Evolutionary conservation across 306 rosid genomes (phyloP).

Genomic region (Malus sieversii): DNA sequence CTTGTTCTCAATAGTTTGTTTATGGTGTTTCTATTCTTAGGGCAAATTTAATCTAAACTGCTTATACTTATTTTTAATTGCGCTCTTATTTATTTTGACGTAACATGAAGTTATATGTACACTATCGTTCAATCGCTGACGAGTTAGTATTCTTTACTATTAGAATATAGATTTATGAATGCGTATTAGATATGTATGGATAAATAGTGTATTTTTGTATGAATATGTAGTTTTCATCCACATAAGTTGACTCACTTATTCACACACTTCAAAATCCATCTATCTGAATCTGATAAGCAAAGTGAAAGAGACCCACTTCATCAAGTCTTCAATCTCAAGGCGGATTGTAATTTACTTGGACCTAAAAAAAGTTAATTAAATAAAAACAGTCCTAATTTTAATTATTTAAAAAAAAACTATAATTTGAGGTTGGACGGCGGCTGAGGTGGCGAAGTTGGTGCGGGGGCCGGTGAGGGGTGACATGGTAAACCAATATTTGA

Average conservation of each 20-base stretch:
- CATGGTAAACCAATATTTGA: conserved; percentile 15
- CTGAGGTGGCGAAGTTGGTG: conserved; percentile 8
- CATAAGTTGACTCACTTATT: background rate
- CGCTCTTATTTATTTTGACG: background rate
- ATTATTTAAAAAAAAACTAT: background rate
- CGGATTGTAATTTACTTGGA: background rate
- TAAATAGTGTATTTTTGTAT: background rate
- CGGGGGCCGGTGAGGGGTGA: conserved; percentile 1
- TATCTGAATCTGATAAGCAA: conserved; percentile 10
- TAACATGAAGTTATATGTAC: too few relatives aligned
- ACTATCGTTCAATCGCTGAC: too few relatives aligned
- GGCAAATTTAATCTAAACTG: background rate
- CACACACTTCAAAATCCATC: background rate
- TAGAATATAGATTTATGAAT: too few relatives aligned
- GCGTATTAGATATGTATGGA: background rate
- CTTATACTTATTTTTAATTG: background rate
- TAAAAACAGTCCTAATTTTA: background rate
- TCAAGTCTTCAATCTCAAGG: background rate
- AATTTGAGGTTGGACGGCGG: background rate
- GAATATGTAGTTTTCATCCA: background rate
- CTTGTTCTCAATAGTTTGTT: background rate
- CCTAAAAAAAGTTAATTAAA: background rate
- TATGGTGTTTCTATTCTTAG: background rate
- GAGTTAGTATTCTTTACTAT: too few relatives aligned
- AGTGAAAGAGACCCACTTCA: background rate